These are phyloP conservation scores for Globisporangium heterothallicum DNA, from an alignment of 352 stramenopile species.

Conservation along the genomic window DNA sequence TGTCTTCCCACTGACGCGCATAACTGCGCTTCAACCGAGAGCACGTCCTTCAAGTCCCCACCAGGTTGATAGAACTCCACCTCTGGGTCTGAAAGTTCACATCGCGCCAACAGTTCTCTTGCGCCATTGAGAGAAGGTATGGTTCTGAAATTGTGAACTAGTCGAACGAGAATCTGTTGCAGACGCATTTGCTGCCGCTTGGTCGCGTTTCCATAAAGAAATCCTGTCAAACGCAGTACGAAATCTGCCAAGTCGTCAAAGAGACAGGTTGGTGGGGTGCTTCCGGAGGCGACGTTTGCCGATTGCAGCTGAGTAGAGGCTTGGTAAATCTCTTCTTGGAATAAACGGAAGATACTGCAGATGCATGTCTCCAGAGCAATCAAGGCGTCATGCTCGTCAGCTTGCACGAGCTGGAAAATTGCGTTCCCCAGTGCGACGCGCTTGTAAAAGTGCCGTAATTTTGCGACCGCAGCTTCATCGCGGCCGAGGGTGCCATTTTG, in stretches of 20 bases:
- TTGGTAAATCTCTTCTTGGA: conserved; percentile 53
- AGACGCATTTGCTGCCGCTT: conserved; percentile 18
- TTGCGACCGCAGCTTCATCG: conserved; percentile 20
- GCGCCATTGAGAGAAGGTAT: conserved; percentile 13
- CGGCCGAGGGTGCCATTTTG: conserved; percentile 16
- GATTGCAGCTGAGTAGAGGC: conserved; percentile 9
- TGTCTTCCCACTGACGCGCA: conserved; percentile 24
- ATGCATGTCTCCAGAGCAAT: conserved; percentile 30
- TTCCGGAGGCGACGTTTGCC: not conserved
- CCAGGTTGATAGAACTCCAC: not conserved
- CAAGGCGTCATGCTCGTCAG: conserved; percentile 14
- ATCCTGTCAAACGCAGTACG: conserved; percentile 23
- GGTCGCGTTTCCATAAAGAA: conserved; percentile 22
- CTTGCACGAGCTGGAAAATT: conserved; percentile 21
- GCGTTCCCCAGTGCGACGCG: conserved; percentile 43
- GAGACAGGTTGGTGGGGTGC: conserved; percentile 6
- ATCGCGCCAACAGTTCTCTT: conserved; percentile 4
- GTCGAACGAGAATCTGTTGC: conserved; percentile 25
- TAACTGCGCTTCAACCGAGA: conserved; percentile 14
- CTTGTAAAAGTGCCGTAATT: conserved; percentile 46
- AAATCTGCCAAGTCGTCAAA: conserved; percentile 33
- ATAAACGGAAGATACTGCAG: conserved; percentile 30
- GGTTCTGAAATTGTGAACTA: conserved; percentile 25
- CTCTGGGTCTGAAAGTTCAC: not conserved
- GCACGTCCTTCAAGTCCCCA: not conserved